Evolutionary conservation across 495 filamentous ascomycete genomes (phyloP).

Genomic region (Podospora conica): DNA sequence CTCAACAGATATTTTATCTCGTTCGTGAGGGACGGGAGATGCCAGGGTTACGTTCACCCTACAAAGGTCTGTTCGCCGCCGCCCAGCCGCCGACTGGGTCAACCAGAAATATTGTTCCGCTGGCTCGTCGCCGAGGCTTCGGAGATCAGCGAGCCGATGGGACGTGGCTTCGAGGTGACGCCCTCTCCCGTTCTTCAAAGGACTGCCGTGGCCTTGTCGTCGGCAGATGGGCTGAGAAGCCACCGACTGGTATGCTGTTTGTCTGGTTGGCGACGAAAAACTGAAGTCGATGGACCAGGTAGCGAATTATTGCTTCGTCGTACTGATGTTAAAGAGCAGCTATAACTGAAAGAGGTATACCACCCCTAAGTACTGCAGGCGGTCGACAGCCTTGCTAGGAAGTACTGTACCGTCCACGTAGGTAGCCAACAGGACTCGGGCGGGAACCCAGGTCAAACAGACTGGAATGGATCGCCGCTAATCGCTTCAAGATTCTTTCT

Average conservation of each 20-base stretch:
- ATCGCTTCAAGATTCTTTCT: neutral
- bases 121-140: conserved; percentile 1
- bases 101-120: neutral
- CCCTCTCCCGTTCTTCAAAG: neutral
- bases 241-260: neutral
- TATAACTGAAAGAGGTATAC: neutral
- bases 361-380: no score
- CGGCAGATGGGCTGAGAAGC: neutral
- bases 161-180: neutral
- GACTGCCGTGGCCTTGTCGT: neutral
- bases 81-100: neutral
- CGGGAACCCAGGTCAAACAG: neutral
- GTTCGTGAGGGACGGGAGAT: neutral
- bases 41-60: neutral
- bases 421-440: neutral
- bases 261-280: neutral
- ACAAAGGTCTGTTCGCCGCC: conserved; percentile 10
- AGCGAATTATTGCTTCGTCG: neutral
- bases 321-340: neutral
- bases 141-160: conserved; percentile 11
- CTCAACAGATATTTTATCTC: neutral
- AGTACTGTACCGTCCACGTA: no score
- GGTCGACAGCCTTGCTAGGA: neutral
- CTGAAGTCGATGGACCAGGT: neutral
- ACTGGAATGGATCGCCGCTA: neutral